Base-by-base conservation (phyloP, 2,329 filamentous ascomycete genomes). In the Rhynchosporium secalis region DNA sequence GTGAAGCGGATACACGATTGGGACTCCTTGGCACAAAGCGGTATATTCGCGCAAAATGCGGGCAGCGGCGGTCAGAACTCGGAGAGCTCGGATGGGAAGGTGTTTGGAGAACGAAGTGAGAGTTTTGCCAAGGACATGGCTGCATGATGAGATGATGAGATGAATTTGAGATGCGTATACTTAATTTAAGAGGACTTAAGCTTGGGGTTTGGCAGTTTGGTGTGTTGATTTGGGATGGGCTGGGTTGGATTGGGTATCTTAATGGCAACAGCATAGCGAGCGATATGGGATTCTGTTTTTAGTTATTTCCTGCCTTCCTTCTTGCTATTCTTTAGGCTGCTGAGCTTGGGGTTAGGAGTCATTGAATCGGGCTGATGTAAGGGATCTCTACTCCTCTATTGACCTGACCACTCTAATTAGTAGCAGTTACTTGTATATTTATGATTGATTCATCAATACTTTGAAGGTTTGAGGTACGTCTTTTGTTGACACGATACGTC, bases 1-100 rank as follows among this genome's bases (percentile, higher is more conserved):
- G 57, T 71, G n/a, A 68, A 65, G 47, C 66, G 71, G 1, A 70
- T 73, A 41, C 69, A 73, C 41, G 69, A 71, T 26, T 75, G 72
- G 72, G 71, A 75, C 29, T 56, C 62, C 1, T 70, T 72, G 62
- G 70, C 71, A 20, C 70, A 68, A 45, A 69, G 64, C 38, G 68
- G 67, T 1, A 65, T 58, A 2, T 49, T 66, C 10, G 52, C 61
- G 28, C 59, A 45, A 7, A 65, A 60, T 31, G 38, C 49, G 2
- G 41, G 41, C n/a, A 31, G 45, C 1, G 41, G 41, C n/a, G 47
- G 15, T 12, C 46, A 40, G 31, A 52, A 38, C n/a, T 58, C 43
- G 12, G 63, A 57, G 38, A 62, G 62, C 60, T 67, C 65, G 43
- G 64, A 54, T 9, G 65, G 62, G 12, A 62, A 62, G 57, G 62